Percentiles rank a stretch among this genome's conserved stretches.
Evolutionary conservation across 805 yeast genomes (phyloP).

Genomic region (Metschnikowia borealis): DNA sequence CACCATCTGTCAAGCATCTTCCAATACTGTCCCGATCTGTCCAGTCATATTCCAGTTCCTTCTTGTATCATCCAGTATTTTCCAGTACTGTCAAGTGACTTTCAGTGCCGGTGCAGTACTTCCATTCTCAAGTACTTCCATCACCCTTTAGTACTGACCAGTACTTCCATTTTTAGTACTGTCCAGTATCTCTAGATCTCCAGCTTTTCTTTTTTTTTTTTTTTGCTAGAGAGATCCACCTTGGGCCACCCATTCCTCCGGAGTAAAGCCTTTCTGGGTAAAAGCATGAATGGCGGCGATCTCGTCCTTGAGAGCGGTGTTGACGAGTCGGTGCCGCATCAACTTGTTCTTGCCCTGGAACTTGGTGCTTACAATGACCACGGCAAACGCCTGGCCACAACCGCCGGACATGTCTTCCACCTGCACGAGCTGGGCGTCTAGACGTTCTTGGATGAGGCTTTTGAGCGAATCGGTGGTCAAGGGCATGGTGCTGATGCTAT

Average conservation of each 20-base stretch:
- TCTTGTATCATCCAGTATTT: too few relatives aligned
- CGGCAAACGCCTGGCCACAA: slow-evolving; percentile 97
- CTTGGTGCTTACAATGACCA: slow-evolving; percentile 67
- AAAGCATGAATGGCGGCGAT: slow-evolving; percentile 89
- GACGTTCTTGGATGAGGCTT: slow-evolving; percentile 47
- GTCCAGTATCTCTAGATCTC: not conserved
- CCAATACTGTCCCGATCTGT: too few relatives aligned
- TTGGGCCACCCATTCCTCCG: slow-evolving; percentile 71
- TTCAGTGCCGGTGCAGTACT: too few relatives aligned
- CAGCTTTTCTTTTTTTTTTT: too few relatives aligned
- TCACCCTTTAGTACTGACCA: too few relatives aligned
- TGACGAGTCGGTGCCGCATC: slow-evolving; percentile 83
- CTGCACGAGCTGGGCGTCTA: slow-evolving; percentile 62
- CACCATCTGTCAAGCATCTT: too few relatives aligned
- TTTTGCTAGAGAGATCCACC: slow-evolving; percentile 24
- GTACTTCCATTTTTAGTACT: not conserved
- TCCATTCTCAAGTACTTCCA: too few relatives aligned
- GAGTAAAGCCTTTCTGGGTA: slow-evolving; percentile 84
- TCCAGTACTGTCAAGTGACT: too few relatives aligned
- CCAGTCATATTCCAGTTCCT: too few relatives aligned
- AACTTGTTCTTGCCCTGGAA: slow-evolving; percentile 82
- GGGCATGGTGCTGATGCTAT: slow-evolving; percentile 20
- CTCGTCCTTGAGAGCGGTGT: slow-evolving; percentile 74
- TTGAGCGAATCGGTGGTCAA: slow-evolving; percentile 43
- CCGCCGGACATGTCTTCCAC: slow-evolving; percentile 82